Conservation (phyloP, 805 yeast genomes). For the Yamadazyma paraphyllophila region DNA sequence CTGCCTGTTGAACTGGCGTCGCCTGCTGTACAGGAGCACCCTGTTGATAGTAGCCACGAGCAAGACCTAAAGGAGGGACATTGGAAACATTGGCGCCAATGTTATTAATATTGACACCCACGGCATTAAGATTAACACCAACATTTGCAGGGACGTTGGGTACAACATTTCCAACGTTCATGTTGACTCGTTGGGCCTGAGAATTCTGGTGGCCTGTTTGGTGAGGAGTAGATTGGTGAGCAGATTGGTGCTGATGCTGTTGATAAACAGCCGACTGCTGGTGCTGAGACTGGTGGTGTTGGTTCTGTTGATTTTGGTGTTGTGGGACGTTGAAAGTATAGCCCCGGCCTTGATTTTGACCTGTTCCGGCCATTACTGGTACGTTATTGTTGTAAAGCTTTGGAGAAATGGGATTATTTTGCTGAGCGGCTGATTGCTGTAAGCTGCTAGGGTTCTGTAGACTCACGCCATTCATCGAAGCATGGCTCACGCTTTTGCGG, state of each 20-base stretch:
- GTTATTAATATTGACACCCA: slow-evolving; percentile 1
- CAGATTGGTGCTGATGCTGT: background rate
- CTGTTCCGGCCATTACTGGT: background rate
- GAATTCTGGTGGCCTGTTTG: background rate
- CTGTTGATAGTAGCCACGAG: slow-evolving; percentile 12
- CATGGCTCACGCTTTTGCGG: background rate
- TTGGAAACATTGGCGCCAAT: slow-evolving; percentile 3
- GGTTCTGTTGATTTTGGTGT: background rate
- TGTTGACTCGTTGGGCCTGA: background rate
- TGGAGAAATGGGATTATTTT: slow-evolving; percentile 1
- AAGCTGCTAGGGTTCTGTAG: background rate
- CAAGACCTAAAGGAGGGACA: slow-evolving; percentile 5
- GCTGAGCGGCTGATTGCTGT: background rate
- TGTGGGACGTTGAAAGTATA: background rate
- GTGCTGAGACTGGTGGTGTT: background rate
- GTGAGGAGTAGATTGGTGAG: background rate
- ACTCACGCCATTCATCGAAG: background rate
- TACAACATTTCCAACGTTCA: background rate
- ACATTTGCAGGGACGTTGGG: slow-evolving; percentile 1
- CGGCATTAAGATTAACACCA: background rate
- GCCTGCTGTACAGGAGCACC: background rate
- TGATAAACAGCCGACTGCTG: background rate
- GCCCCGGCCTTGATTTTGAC: background rate
- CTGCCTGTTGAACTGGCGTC: background rate
- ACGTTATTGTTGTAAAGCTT: slow-evolving; percentile 1